A percentile compares a stretch with the other conserved stretches of the same genome.
phyloP scores from a whole-genome alignment of 768 basidiomycete genomes.

The Aureoboletus auriporus region DNA sequence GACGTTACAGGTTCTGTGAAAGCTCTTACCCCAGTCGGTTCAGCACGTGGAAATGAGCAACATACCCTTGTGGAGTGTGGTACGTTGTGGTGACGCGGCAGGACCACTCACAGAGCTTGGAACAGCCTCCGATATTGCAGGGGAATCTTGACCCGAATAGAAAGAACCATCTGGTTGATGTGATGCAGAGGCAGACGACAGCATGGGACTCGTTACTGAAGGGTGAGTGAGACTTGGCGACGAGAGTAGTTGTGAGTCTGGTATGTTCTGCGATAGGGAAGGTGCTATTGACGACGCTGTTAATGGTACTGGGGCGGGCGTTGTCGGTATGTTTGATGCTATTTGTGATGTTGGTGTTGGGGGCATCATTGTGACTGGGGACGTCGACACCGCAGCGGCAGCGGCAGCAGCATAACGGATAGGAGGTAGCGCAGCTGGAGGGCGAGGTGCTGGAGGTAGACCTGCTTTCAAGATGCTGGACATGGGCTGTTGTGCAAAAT shows the following conservation, averaged over 20 bases:
- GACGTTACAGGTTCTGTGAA: constrained; percentile 42
- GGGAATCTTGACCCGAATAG: constrained; percentile 69
- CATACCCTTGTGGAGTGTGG: constrained; percentile 47
- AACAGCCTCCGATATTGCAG: constrained; percentile 66
- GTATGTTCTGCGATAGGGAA: constrained; percentile 29
- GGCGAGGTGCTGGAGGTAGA: constrained; percentile 54
- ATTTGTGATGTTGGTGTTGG: constrained; percentile 34
- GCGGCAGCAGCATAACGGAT: constrained; percentile 93
- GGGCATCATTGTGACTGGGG: constrained; percentile 19
- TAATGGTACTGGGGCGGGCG: constrained; percentile 37
- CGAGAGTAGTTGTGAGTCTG: constrained; percentile 43
- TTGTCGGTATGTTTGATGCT: constrained; percentile 29
- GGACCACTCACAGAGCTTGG: constrained; percentile 42
- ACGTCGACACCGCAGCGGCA: constrained; percentile 40
- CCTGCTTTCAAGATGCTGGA: constrained; percentile 72
- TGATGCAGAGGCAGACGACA: constrained; percentile 65
- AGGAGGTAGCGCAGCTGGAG: constrained; percentile 59
- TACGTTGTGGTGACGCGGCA: constrained; percentile 56
- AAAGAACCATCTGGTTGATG: constrained; percentile 66
- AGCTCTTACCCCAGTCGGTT: constrained; percentile 16
- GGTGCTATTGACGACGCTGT: constrained; percentile 36
- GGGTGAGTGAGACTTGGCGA: constrained; percentile 86
- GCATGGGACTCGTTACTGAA: constrained; percentile 75
- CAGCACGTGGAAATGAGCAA: constrained; percentile 13
- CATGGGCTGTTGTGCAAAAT: constrained; percentile 78